These are phyloP conservation scores for Aspergillus udagawae DNA, from an alignment of 2,329 filamentous ascomycete genomes.

Conservation along the genomic window DNA sequence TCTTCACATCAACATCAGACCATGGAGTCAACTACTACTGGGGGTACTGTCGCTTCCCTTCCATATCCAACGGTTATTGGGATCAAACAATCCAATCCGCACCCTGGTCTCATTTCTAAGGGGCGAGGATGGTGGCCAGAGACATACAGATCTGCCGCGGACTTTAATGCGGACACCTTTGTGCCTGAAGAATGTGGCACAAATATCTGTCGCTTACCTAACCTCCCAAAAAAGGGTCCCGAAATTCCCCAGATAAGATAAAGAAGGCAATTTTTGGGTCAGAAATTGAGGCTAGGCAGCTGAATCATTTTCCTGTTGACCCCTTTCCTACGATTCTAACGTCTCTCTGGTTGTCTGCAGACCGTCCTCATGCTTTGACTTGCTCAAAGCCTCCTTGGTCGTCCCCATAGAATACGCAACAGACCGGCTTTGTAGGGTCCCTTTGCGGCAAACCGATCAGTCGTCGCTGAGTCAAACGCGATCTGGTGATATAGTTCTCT, in stretches of 20 bases:
- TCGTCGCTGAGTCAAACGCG: neutral
- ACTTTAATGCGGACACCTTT: neutral
- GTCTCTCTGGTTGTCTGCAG: neutral
- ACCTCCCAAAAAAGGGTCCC: neutral
- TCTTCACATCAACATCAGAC: neutral
- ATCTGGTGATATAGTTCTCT: neutral
- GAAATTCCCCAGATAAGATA: neutral
- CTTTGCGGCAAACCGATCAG: neutral
- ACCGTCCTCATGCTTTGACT: neutral
- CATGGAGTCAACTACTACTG: neutral
- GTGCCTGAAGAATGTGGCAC: neutral
- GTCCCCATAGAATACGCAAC: neutral
- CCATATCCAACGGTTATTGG: too few relatives aligned
- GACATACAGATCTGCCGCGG: neutral
- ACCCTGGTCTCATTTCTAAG: neutral
- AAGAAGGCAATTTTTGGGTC: neutral
- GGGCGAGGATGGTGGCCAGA: neutral
- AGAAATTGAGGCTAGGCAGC: neutral
- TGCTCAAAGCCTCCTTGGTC: neutral
- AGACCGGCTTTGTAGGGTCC: neutral
- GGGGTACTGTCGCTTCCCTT: neutral
- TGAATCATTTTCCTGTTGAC: neutral
- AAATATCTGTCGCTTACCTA: neutral
- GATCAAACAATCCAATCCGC: neutral
- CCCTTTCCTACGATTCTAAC: neutral